A percentile compares a stretch with the other conserved stretches of the same genome.
Evolutionary conservation across 768 basidiomycete genomes (phyloP).

Genomic region (Lactarius hengduanensis): DNA sequence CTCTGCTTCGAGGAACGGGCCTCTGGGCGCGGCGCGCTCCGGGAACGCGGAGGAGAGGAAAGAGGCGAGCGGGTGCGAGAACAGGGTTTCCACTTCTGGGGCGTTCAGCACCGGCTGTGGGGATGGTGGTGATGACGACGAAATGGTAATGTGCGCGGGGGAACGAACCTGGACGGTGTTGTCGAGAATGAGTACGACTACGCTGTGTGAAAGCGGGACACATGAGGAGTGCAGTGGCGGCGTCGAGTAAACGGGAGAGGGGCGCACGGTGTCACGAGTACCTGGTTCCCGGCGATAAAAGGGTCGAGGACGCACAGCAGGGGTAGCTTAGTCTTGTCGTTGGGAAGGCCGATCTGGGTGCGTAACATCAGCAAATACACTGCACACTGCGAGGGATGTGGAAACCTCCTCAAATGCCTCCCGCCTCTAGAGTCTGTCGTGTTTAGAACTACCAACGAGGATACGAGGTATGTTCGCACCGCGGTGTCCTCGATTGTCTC

Average conservation of each 20-base stretch:
- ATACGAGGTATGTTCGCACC: constrained; percentile 38
- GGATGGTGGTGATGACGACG: background rate
- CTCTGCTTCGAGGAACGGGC: constrained; percentile 45
- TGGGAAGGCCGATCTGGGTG: constrained; percentile 75
- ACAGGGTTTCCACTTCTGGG: constrained; percentile 75
- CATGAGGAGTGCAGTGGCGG: background rate
- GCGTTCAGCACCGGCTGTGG: constrained; percentile 74
- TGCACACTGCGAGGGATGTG: background rate
- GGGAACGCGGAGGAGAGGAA: constrained; percentile 63
- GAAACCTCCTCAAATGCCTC: constrained; percentile 89
- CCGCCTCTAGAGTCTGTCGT: constrained; percentile 51
- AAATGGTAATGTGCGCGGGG: background rate
- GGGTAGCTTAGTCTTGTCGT: constrained; percentile 66
- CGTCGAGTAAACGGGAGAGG: background rate
- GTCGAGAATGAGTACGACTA: constrained; percentile 83
- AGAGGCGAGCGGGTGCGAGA: constrained; percentile 79
- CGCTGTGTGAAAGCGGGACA: constrained; percentile 42
- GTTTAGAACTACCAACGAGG: constrained; percentile 5
- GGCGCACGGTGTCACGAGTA: constrained; percentile 83
- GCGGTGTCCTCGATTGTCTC: constrained; percentile 74
- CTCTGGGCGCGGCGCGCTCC: constrained; percentile 11
- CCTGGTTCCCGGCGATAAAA: constrained; percentile 65
- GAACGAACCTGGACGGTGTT: constrained; percentile 61
- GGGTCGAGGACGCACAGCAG: constrained; percentile 78
- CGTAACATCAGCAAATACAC: constrained; percentile 9